Conservation (phyloP, 768 basidiomycete species). For the Krasilnikovozyma curviuscula region DNA sequence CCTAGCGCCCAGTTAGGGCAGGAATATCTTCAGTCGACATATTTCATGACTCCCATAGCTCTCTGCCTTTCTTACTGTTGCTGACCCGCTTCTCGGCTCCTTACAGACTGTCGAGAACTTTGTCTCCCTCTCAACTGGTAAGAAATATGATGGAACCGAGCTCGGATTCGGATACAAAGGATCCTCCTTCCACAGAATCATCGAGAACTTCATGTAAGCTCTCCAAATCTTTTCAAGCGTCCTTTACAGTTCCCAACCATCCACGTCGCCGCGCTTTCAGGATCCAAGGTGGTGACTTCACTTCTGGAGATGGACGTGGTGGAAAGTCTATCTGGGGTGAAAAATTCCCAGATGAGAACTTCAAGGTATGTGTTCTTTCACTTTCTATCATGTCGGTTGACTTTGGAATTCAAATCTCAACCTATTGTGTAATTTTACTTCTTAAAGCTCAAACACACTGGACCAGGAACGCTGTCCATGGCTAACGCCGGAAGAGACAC, state of each 20-base stretch:
- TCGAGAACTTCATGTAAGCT: conserved; percentile 69
- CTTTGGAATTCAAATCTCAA: not conserved
- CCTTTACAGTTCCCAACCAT: not conserved
- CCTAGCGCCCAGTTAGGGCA: too few species aligned
- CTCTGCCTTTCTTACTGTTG: not conserved
- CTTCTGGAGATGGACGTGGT: conserved; percentile 27
- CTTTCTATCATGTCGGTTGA: not conserved
- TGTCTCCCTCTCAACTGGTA: conserved; percentile 72
- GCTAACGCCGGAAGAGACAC: conserved; percentile 70
- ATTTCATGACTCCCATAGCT: not conserved
- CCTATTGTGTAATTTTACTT: not conserved
- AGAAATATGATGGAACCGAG: conserved; percentile 53
- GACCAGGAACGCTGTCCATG: conserved; percentile 72
- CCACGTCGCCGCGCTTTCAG: conserved; percentile 17
- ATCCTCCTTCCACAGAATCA: conserved; percentile 89
- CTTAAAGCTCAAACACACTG: conserved; percentile 89
- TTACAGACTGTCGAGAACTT: conserved; percentile 97
- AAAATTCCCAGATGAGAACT: conserved; percentile 90
- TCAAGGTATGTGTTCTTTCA: conserved; percentile 34
- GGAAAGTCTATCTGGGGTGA: conserved; percentile 19
- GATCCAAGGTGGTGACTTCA: conserved; percentile 98
- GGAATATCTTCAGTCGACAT: too few species aligned
- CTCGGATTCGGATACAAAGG: conserved; percentile 85
- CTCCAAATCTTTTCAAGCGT: not conserved
- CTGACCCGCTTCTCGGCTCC: conserved; percentile 48